Percentiles rank a stretch among this genome's conserved stretches.
These are phyloP conservation scores for Filobasidium uniguttulatum DNA, from an alignment of 1,284 basidiomycete genomes.

Conservation along the genomic window DNA sequence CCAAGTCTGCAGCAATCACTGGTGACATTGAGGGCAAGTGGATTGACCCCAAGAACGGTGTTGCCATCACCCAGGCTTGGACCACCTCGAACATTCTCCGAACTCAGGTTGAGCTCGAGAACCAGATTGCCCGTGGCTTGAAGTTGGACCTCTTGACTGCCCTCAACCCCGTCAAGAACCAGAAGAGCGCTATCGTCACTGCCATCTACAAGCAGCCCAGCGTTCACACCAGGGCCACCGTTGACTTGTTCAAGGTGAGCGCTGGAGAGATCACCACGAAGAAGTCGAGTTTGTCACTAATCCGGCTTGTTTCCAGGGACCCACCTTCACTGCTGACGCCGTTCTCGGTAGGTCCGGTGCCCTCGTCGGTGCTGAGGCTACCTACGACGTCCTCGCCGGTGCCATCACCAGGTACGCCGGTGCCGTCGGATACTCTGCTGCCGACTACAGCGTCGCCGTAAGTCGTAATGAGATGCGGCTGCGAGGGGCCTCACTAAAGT, in stretches of 20 bases:
- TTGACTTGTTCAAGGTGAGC: slow-evolving; percentile 87
- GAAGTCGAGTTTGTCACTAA: background rate
- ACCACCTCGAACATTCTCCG: slow-evolving; percentile 79
- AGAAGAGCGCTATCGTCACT: slow-evolving; percentile 67
- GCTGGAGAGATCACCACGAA: background rate
- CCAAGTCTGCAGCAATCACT: slow-evolving; percentile 54
- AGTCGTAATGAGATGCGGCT: background rate
- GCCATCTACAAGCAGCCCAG: slow-evolving; percentile 93
- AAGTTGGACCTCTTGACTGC: slow-evolving; percentile 84
- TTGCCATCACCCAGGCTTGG: slow-evolving; percentile 81
- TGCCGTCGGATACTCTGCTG: slow-evolving; percentile 86
- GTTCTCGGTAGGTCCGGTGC: slow-evolving; percentile 95
- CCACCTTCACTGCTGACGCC: slow-evolving; percentile 89
- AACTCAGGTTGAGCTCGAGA: slow-evolving; percentile 89
- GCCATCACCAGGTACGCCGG: slow-evolving; percentile 83
- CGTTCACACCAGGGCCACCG: slow-evolving; percentile 77
- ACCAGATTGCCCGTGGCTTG: slow-evolving; percentile 93
- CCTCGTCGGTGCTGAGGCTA: slow-evolving; percentile 88
- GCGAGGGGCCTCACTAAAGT: background rate
- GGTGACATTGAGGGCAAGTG: slow-evolving; percentile 89
- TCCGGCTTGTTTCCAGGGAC: slow-evolving; percentile 49
- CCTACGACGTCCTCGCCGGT: slow-evolving; percentile 92
- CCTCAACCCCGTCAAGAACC: slow-evolving; percentile 56
- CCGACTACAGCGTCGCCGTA: slow-evolving; percentile 42
- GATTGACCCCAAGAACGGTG: slow-evolving; percentile 71